Evolutionary conservation across 2,329 filamentous ascomycete species (phyloP), one percentile per base, ranked within the genome.

Genomic region (Niveomyces coronatus): DNA sequence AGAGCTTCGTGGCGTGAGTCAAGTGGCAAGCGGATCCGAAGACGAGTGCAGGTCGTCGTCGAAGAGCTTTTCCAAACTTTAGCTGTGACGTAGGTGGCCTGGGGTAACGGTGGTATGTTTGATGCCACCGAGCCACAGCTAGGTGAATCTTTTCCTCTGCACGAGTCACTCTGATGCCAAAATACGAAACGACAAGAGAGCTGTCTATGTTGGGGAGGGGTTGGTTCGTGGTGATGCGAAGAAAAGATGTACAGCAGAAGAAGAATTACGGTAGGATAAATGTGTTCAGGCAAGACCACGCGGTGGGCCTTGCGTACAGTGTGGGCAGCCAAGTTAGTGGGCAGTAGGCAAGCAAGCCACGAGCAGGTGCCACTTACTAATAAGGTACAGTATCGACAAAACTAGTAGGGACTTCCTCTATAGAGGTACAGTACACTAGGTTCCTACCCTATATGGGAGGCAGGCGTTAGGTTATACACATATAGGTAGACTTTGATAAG

Each of bases 11-110:
- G 27, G 15, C 37, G 31, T 13, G 30, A 31, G 38, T 42, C 38
- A 45, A 40, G 36, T 40, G 40, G 46, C 47, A 45, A 47, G n/a
- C n/a, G n/a, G n/a, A 49, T 56, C 48, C 53, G 43, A 53, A 54
- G 54, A 54, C 56, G 57, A 50, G 61, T 64, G 61, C 61, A 64
- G 58, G 58, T 56, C 61, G 58, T 52, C 57, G 52, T 49, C 44
- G 47, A 54, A 53, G 48, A 61, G 58, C 53, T 60, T 49, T 47
- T 51, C 51, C 51, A 39, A 46, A 42, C 31, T 44, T 42, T 33
- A 35, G 32, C 22, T 31, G 37, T 40, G 37, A 40, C 37, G 37
- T 40, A 40, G 37, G 31, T 31, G 24, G 40, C 42, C 39, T 33
- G 32, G 20, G 39, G 38, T 39, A 34, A 47, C 31, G 36, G 40